Evolutionary conservation across 164 flowering plant genomes (phyloP).

Genomic region (Sedum album): DNA sequence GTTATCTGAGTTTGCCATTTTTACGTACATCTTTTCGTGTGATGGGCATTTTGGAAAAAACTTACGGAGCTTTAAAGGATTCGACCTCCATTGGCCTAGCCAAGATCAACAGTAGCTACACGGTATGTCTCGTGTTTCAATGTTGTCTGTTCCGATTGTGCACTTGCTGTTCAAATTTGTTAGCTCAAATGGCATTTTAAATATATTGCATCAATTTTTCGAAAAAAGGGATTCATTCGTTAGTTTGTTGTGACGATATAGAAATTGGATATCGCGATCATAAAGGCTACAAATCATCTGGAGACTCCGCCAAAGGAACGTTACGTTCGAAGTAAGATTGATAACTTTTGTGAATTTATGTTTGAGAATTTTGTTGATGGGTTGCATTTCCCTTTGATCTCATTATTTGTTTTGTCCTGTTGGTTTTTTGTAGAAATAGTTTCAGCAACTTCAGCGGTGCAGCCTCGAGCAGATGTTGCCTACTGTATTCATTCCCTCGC

Average conservation of each 20-base stretch:
- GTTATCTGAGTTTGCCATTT: neutral
- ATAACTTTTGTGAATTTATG: neutral
- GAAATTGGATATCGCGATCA: constrained; percentile 82
- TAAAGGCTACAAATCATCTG: constrained; percentile 80
- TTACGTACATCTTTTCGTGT: neutral
- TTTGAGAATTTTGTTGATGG: neutral
- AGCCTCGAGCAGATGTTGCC: constrained; percentile 93
- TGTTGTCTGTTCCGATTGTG: neutral
- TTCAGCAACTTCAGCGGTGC: constrained; percentile 54
- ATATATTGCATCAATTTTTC: neutral
- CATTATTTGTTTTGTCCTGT: neutral
- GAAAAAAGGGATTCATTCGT: neutral
- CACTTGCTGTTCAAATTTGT: neutral
- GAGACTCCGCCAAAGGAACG: constrained; percentile 80
- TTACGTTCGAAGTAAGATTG: constrained; percentile 61
- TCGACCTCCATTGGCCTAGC: constrained; percentile 85
- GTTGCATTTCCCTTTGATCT: neutral
- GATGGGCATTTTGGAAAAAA: constrained; percentile 65
- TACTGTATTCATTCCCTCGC: constrained; percentile 89
- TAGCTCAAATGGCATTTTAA: neutral
- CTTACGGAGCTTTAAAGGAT: constrained; percentile 87
- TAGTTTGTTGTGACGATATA: constrained; percentile 14
- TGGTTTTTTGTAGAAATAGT: constrained; percentile 42
- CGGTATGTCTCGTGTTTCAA: constrained; percentile 25
- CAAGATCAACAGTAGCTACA: constrained; percentile 80